Evolutionary conservation across 2,329 filamentous ascomycete species (phyloP).

Genomic region (Ophiostoma montium): DNA sequence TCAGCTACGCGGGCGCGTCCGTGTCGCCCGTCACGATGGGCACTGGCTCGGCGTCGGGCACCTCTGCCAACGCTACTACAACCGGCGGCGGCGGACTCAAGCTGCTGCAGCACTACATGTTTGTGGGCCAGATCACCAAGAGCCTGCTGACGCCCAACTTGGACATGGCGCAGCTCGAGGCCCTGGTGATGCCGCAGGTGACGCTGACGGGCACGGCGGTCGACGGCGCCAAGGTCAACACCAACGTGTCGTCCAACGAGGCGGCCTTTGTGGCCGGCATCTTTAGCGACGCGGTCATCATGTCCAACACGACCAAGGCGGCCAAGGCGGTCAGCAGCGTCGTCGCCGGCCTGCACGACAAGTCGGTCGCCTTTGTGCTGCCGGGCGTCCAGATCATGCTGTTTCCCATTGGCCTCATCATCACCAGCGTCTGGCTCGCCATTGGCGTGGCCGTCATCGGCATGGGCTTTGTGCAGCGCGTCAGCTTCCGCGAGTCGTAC

Average conservation of each 20-base stretch:
- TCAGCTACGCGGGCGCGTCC: conserved; percentile 40
- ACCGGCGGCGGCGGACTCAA: conserved; percentile 22
- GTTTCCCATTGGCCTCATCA: conserved; percentile 54
- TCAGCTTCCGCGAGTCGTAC: conserved; percentile 52
- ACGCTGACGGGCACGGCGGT: conserved; percentile 45
- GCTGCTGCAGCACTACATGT: conserved; percentile 49
- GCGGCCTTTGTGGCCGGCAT: conserved; percentile 58
- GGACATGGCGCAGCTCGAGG: conserved; percentile 44
- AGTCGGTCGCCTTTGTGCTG: conserved; percentile 50
- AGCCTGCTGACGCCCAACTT: conserved; percentile 38
- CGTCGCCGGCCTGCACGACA: conserved; percentile 30
- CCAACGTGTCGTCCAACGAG: conserved; percentile 54
- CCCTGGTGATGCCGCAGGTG: conserved; percentile 53
- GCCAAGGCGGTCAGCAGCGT: conserved; percentile 35
- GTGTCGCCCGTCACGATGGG: conserved; percentile 28
- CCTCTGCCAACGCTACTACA: conserved; percentile 11
- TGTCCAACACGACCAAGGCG: conserved; percentile 35
- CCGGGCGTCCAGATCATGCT: conserved; percentile 55
- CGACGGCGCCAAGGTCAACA: conserved; percentile 38
- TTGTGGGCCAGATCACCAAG: conserved; percentile 53
- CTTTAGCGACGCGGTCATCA: conserved; percentile 44
- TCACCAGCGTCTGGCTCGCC: conserved; percentile 48
- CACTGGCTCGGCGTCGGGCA: conserved; percentile 13
- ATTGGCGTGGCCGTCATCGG: conserved; percentile 44
- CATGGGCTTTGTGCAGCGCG: conserved; percentile 51